A percentile compares a stretch with the other conserved stretches of the same genome.
phyloP scores from a whole-genome alignment of 805 yeast genomes.

The Candida incommunis region DNA sequence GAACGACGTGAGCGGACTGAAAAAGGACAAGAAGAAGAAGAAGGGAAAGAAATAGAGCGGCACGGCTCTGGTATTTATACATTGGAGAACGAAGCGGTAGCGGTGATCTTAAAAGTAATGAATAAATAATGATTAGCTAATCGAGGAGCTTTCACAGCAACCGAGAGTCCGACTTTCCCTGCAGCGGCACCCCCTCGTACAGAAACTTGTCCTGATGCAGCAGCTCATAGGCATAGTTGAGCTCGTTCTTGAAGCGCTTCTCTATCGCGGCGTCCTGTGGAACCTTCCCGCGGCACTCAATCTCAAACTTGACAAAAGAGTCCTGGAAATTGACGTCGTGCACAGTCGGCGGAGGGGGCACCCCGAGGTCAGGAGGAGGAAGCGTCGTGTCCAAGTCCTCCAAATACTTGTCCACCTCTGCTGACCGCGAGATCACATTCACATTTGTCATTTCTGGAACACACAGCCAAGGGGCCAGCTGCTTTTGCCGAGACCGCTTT shows the following conservation, averaged over 20 bases:
- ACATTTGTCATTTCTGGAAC: neutral
- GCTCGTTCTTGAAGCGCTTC: neutral
- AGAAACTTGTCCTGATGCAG: neutral
- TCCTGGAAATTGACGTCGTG: neutral
- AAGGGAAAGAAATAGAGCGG: no score
- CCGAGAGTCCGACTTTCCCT: neutral
- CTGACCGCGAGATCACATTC: neutral
- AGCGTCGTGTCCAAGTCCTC: neutral
- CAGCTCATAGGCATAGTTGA: neutral
- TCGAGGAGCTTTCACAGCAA: neutral
- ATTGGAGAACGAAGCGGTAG: no score
- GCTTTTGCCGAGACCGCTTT: neutral
- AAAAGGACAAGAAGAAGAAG: neutral
- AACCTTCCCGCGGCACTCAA: neutral
- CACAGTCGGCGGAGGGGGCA: neutral
- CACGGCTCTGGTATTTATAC: no score
- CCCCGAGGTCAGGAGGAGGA: neutral
- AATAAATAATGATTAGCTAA: neutral
- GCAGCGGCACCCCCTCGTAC: neutral
- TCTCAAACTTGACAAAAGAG: neutral
- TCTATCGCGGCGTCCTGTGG: neutral
- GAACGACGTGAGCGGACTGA: neutral
- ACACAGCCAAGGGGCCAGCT: neutral
- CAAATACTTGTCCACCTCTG: neutral
- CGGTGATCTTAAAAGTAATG: no score